Evolutionary conservation across 495 filamentous ascomycete genomes (phyloP).

Genomic region (Penicillium herquei): DNA sequence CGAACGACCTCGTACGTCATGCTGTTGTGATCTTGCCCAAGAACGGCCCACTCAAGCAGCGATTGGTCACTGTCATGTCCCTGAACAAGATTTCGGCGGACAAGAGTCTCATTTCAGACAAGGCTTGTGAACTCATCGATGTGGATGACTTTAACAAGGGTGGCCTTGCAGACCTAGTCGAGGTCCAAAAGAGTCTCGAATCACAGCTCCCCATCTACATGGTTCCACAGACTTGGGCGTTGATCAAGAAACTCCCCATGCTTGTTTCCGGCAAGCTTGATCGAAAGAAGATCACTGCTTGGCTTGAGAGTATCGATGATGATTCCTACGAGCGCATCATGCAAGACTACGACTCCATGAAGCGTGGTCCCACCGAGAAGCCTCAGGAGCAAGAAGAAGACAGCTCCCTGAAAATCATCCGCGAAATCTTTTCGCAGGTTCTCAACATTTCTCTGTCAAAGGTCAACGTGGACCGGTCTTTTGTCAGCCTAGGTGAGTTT

Average conservation of each 20-base stretch:
- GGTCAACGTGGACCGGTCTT: conserved; percentile 40
- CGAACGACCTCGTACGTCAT: conserved; percentile 37
- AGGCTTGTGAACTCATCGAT: conserved; percentile 36
- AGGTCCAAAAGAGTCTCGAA: conserved; percentile 39
- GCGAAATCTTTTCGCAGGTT: conserved; percentile 46
- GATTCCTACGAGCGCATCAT: conserved; percentile 37
- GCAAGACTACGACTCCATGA: conserved; percentile 36
- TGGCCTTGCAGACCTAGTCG: conserved; percentile 29
- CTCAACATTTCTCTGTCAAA: conserved; percentile 44
- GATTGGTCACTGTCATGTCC: conserved; percentile 45
- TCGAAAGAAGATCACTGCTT: conserved; percentile 43
- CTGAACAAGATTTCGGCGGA: conserved; percentile 30
- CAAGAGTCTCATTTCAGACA: conserved; percentile 30
- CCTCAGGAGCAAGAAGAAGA: conserved; percentile 23
- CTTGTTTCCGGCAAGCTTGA: conserved; percentile 51
- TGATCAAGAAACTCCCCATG: conserved; percentile 44
- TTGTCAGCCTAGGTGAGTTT: conserved; percentile 42
- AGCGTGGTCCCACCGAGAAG: conserved; percentile 26
- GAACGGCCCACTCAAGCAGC: conserved; percentile 35
- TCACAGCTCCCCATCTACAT: conserved; percentile 46
- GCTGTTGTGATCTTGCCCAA: conserved; percentile 48
- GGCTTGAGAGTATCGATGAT: conserved; percentile 43
- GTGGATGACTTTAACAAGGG: conserved; percentile 19
- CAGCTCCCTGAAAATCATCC: conserved; percentile 26
- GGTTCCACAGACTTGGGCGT: conserved; percentile 47